Evolutionary conservation across 345 rosid species (phyloP), one percentile per base, ranked within the genome.

Genomic region (Lenwebbia sp.): DNA sequence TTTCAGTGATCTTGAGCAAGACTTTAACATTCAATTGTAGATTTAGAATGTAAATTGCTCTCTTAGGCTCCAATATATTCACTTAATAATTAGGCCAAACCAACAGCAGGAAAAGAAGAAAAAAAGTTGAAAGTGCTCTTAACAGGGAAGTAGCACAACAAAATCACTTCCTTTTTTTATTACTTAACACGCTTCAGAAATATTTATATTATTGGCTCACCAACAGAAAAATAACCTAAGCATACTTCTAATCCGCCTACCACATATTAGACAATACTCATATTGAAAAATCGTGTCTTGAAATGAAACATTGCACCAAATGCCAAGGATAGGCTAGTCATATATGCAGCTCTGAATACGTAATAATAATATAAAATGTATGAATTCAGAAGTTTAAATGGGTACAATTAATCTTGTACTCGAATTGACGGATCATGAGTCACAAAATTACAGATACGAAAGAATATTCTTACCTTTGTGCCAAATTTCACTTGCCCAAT

Each of bases 401-500:
- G 25, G 47, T 37, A 33, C 10, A 70, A 37, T 8, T 13, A 70
- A 37, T 70, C 81, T 70, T 70, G 81, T 37, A 37, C 81, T 70
- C 7, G 3, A 70, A 70, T 19, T 70, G 81, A 83, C 17, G 1
- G 47, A 33, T 53, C 44, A 84, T 83, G 51, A 83, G 37, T 78
- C 41, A 54, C 56, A 52, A 13, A 55, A 84, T 17, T 44, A 25
- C 52, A 55, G 78, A 37, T 7, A 76, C n/a, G 1, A 74, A 37
- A 76, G 75, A 84, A 33, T 62, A 44, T 47, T n/a, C 58, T 19
- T 88, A 96, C 99, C 96, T 97, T 97, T 54, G 99, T 97, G 83
- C 99, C 99, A 86, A 95, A 96, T 89, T 97, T 92, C 56, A 83
- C 47, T 86, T 94, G 98, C 26, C 96, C 99, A 86, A 92, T 83